phyloP scores from a whole-genome alignment of 495 filamentous ascomycete genomes.

The Aspergillus cristatus region DNA sequence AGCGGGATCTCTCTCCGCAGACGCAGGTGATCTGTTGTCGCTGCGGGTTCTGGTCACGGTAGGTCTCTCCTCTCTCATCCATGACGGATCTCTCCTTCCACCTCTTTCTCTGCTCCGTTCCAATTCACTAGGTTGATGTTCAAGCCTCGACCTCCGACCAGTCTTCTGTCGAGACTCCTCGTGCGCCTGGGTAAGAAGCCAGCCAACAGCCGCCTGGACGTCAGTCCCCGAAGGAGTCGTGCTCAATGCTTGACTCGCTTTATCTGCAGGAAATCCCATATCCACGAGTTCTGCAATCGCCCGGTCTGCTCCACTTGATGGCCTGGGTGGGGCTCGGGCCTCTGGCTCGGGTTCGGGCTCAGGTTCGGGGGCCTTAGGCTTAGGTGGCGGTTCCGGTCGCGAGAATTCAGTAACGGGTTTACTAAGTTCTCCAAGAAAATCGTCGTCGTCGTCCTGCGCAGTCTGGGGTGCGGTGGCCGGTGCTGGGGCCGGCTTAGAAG shows the following conservation, averaged over 20 bases:
- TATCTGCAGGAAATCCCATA: conserved; percentile 85
- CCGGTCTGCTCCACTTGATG: conserved; percentile 58
- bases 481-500: conserved; percentile 28
- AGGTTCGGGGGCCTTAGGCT: conserved; percentile 34
- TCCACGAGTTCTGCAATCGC: conserved; percentile 87
- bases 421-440: conserved; percentile 78
- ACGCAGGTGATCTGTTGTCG: conserved; percentile 48
- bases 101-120: conserved; percentile 29
- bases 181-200: conserved; percentile 86
- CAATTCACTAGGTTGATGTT: conserved; percentile 20
- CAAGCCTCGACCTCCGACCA: conserved; percentile 22
- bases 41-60: conserved; percentile 28
- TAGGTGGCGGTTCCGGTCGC: conserved; percentile 24
- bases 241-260: conserved; percentile 64
- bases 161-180: conserved; percentile 56
- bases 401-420: conserved; percentile 78
- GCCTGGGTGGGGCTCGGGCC: conserved; percentile 17
- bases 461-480: conserved; percentile 14
- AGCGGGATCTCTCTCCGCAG: conserved; percentile 64
- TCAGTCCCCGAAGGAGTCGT: conserved; percentile 72
- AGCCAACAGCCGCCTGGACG: conserved; percentile 81
- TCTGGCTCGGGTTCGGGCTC: conserved; percentile 35
- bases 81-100: conserved; percentile 32
- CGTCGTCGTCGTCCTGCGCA: conserved; percentile 53
- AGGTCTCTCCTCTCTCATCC: conserved; percentile 26